Base-by-base conservation (phyloP, 2,329 filamentous ascomycete species). In the Fusarium illudens region DNA sequence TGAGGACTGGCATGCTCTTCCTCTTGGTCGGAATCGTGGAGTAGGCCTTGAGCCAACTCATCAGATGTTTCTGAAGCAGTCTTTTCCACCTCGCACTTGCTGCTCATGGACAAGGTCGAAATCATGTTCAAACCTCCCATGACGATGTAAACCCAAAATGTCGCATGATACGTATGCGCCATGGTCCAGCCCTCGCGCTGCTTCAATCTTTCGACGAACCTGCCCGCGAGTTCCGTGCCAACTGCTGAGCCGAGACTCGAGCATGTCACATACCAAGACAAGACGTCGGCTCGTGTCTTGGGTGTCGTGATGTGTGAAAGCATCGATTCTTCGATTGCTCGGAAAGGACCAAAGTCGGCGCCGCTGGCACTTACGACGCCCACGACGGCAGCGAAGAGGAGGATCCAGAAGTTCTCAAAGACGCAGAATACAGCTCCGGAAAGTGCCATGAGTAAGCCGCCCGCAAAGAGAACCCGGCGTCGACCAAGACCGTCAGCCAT, bases 281-380 rank as follows among this genome's bases (percentile, higher is more conserved):
- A 80, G n/a, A 91, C 87, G 75, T 91, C 88, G 13, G 87, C 80
- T 48, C 89, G 79, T 1, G 83, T 85, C 29, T 81, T 76, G 0
- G 84, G 81, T 0, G 78, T 82, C 0, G 87, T 90, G 44, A 91
- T 79, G 72, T 90, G 87, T 6, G 87, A 86, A 8, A 91, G 74
- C 32, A 86, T 87, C 0, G 85, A 88, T 79, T 91, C 89, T 73
- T 91, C 89, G 30, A 92, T 86, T 4, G 87, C 87, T 34, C 89
- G 81, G 68, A 91, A 91, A 0, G 89, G 89, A 0, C 89, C 89
- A 72, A 91, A 90, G 67, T 91, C 89, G 15, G 87, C 85, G 7
- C 89, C 89, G 3, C 80, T 88, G 0, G 87, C 84, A 73, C 85
- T 88, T 54, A 90, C 84, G 4, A 90, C 87, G 2, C 88, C 88